A percentile compares a stretch with the other conserved stretches of the same genome.
phyloP scores from a whole-genome alignment of 306 rosid genomes.

The Herpetospermum pedunculosum region DNA sequence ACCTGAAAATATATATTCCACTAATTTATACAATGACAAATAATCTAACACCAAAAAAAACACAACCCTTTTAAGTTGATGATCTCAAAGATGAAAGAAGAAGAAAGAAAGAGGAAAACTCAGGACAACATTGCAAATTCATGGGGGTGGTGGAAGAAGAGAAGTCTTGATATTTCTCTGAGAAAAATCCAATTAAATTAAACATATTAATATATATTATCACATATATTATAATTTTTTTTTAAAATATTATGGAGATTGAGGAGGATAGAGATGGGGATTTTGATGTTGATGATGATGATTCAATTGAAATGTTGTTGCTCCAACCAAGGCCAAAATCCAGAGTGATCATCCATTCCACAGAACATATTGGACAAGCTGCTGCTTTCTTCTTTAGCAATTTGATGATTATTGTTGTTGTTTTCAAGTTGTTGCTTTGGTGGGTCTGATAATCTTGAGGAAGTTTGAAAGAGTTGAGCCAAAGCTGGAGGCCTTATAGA shows the following conservation, averaged over 20 bases:
- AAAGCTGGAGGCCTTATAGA: constrained; percentile 39
- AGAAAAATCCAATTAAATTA: constrained; percentile 13
- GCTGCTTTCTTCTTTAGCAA: constrained; percentile 66
- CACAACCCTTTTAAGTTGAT: constrained; percentile 4
- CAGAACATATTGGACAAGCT: constrained; percentile 66
- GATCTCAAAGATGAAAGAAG: background rate
- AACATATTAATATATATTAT: constrained; percentile 5
- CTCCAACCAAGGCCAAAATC: constrained; percentile 99
- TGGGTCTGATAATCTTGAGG: constrained; percentile 62
- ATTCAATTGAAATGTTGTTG: constrained; percentile 70
- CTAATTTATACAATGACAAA: constrained; percentile 45
- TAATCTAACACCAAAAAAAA: constrained; percentile 26
- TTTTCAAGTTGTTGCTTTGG: constrained; percentile 20
- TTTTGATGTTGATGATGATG: background rate
- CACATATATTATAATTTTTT: background rate
- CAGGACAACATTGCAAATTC: background rate
- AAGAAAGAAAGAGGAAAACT: background rate
- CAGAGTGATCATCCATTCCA: constrained; percentile 84
- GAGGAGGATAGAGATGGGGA: background rate
- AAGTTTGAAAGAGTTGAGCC: constrained; percentile 68
- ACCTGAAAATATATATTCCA: constrained; percentile 23
- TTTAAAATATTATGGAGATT: background rate
- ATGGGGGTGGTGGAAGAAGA: background rate
- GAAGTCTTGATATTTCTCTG: background rate
- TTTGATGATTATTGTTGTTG: constrained; percentile 16